Evolutionary conservation across 345 rosid species (phyloP), one percentile per base, ranked within the genome.

Genomic region (Excoecaria agallocha): DNA sequence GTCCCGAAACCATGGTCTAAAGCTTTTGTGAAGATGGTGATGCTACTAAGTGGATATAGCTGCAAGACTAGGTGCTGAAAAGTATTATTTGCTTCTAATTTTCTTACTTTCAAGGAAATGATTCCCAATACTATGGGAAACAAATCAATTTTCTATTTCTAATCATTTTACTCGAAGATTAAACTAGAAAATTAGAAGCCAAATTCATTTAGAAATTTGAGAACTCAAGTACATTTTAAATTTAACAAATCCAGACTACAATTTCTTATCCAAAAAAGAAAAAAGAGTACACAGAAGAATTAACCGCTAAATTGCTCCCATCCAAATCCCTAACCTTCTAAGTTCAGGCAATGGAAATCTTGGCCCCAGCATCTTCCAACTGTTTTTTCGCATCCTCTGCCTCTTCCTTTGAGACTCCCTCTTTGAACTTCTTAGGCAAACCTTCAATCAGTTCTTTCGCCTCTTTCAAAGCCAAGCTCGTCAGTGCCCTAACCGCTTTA

Each of bases 341-440:
- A 22, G 16, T 12, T 67, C 61, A 94, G 60, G 74, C 92, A 78
- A 94, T 81, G 3, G 89, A 67, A 56, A 90, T 78, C 71, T 87
- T 89, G 4, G 96, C 96, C 0, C 98, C 98, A 16, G 97, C 98
- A 57, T 66, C 96, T 78, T 94, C 98, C 7, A 94, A 94, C 78
- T 83, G 87, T 81, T 88, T 90, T 93, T 89, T 94, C 8, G 94
- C 94, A 6, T 87, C 91, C 62, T 94, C 98, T 0, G 98, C 97
- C 72, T 92, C 98, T 6, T 94, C 98, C 71, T 89, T 90, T 0
- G 91, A 81, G 3, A 82, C 81, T 0, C 94, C 93, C 55, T 86
- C 98, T 56, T 89, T 94, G 16, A 94, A 88, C 82, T 91, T 94
- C 91, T 91, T 91, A 0, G 98, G 98, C 75, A 94, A 79, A 1